Evolutionary conservation across 1,139 yeast species (phyloP).

Genomic region (Hansenula anomala): DNA sequence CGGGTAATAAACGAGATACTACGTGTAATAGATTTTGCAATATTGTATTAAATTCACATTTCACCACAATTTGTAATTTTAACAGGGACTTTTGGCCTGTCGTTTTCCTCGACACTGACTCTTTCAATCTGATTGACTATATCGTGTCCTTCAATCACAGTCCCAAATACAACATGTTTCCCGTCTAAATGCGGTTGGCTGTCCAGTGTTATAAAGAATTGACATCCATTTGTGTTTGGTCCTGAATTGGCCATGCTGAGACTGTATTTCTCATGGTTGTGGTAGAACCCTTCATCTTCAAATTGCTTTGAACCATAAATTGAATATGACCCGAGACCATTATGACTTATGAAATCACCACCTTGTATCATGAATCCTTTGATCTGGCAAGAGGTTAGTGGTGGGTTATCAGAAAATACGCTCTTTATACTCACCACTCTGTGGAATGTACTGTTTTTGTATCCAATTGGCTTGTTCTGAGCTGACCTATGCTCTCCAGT

Average conservation of each 20-base stretch:
- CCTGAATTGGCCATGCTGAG: slow-evolving; percentile 43
- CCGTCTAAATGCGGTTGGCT: slow-evolving; percentile 28
- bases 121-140: slow-evolving; percentile 14
- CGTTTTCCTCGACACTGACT: slow-evolving; percentile 22
- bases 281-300: slow-evolving; percentile 32
- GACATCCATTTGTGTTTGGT: slow-evolving; percentile 37
- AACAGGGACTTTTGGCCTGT: slow-evolving; percentile 26
- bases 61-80: slow-evolving; percentile 31
- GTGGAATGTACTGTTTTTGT: slow-evolving; percentile 23
- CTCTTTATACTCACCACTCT: slow-evolving; percentile 9
- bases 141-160: slow-evolving; percentile 26
- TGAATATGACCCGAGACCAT: slow-evolving; percentile 40
- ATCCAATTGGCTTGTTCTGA: slow-evolving; percentile 31
- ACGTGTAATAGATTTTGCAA: no score
- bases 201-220: slow-evolving; percentile 31
- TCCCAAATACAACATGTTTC: slow-evolving; percentile 36
- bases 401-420: no score
- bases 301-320: slow-evolving; percentile 31
- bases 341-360: slow-evolving; percentile 37
- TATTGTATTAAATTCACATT: background rate
- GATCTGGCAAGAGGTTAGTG: background rate
- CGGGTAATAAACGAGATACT: slow-evolving; percentile 1
- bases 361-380: slow-evolving; percentile 32
- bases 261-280: slow-evolving; percentile 25
- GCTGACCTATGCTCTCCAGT: slow-evolving; percentile 42